phyloP scores from a whole-genome alignment of 805 yeast species.

The Candida nitratophila region DNA sequence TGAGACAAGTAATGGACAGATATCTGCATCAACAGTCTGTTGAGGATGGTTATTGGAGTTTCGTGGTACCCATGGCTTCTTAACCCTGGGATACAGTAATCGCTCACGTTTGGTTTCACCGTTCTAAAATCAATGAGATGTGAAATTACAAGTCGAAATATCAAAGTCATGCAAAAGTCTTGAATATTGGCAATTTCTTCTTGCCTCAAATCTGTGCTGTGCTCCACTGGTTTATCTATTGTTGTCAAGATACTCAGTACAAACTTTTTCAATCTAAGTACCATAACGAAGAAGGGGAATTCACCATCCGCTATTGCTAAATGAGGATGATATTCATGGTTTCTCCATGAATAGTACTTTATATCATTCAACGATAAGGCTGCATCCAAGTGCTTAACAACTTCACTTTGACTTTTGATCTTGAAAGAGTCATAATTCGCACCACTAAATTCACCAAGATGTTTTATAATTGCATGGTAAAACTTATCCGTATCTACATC shows the following conservation, averaged over 20 bases:
- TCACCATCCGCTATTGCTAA: neutral
- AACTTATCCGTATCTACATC: neutral
- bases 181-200: neutral
- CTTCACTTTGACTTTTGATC: too few species aligned
- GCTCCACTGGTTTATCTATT: too few species aligned
- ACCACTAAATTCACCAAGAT: too few species aligned
- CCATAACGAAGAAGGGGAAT: neutral
- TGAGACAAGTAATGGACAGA: conserved; percentile 1
- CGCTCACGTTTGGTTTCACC: conserved; percentile 8
- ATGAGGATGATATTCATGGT: neutral
- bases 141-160: neutral
- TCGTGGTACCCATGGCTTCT: neutral
- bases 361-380: too few species aligned
- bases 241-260: neutral
- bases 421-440: too few species aligned
- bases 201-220: too few species aligned
- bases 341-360: neutral
- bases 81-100: neutral
- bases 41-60: conserved; percentile 8
- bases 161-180: neutral
- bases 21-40: conserved; percentile 6
- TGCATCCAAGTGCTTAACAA: too few species aligned
- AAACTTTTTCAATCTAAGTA: neutral
- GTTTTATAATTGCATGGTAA: too few species aligned
- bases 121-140: conserved; percentile 10